Base-by-base conservation (phyloP, 768 basidiomycete species). In the Termitomyces sp. region DNA sequence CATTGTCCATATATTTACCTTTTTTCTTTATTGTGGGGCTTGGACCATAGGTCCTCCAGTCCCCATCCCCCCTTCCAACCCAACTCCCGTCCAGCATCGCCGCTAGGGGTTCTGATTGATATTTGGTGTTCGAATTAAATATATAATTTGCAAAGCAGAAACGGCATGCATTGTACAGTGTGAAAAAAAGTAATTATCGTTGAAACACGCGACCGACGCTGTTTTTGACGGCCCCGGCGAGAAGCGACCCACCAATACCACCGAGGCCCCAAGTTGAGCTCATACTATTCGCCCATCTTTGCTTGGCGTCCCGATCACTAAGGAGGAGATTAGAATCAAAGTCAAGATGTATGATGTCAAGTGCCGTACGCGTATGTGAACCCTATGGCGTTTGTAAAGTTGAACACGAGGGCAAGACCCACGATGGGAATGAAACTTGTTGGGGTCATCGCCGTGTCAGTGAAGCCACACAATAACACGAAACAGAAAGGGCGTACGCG, bases 341-440 rank as follows among this genome's bases (percentile, higher is more conserved):
- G 19, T 55, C 14, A 17, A 35, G 43, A 55, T 5, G 48, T 32
- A 21, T 45, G 52, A 50, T 39, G 28, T 8, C 16, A 53, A 2
- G 19, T 55, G 21, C 77, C 86, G 66, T 70, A 91, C 91, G 89
- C 91, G 66, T 93, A 98, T 48, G 94, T 97, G 75, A 98, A 98
- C 11, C 96, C 96, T 52, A 98, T 77, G n/a, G 88, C 91, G 62
- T 98, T 98, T 9, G 92, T 94, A 51, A 94, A 67, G 70, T 99
- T 98, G 82, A 99, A 98, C 37, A 98, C 89, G 47, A 98, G 78
- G 1, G 97, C 97, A 35, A 99, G 85, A 40, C 87, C 70, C 53
- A 98, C 94, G 62, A 98, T 98, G 8, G 97, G 97, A 59, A 98
- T 77, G 72, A 95, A 98, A 9, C 94, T 40, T 37, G 16, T 19